phyloP scores from a whole-genome alignment of 768 basidiomycete species.

The Hypsizygus marmoreus region DNA sequence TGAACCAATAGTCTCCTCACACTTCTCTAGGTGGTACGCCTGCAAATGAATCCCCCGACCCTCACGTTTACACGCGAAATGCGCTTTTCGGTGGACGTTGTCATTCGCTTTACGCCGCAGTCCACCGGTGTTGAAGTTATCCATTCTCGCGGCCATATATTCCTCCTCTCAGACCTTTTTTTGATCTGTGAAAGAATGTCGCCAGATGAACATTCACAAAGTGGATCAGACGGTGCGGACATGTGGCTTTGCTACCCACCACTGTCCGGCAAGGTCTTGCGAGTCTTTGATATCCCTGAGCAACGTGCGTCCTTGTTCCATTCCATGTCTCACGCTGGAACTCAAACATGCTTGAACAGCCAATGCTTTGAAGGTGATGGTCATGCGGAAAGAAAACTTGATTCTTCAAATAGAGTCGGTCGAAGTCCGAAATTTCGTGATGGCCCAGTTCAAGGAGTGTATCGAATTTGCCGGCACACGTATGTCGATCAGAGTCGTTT shows the following conservation, averaged over 20 bases:
- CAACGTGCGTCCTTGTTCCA: constrained; percentile 48
- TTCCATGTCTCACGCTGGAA: background rate
- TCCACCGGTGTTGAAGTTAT: constrained; percentile 73
- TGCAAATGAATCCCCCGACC: constrained; percentile 84
- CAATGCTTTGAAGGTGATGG: constrained; percentile 69
- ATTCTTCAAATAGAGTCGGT: constrained; percentile 62
- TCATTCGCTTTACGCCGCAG: constrained; percentile 76
- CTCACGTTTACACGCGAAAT: constrained; percentile 80
- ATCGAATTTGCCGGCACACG: constrained; percentile 77
- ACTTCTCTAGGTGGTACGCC: constrained; percentile 68
- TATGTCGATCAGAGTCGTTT: too few species aligned
- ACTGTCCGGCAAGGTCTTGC: constrained; percentile 89
- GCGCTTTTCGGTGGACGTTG: constrained; percentile 69
- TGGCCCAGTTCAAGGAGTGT: constrained; percentile 77
- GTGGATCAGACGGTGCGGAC: constrained; percentile 63
- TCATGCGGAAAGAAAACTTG: constrained; percentile 89
- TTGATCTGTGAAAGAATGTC: constrained; percentile 86
- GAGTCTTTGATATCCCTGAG: constrained; percentile 60
- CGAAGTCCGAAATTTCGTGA: constrained; percentile 60
- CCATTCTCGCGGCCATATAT: constrained; percentile 80
- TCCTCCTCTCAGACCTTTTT: constrained; percentile 91
- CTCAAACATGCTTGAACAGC: constrained; percentile 41
- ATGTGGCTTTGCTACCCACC: constrained; percentile 96
- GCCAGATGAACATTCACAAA: constrained; percentile 55
- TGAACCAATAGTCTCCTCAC: constrained; percentile 2